phyloP scores from a whole-genome alignment of 2,329 filamentous ascomycete species.

The Sporothrix pseudoabietina region DNA sequence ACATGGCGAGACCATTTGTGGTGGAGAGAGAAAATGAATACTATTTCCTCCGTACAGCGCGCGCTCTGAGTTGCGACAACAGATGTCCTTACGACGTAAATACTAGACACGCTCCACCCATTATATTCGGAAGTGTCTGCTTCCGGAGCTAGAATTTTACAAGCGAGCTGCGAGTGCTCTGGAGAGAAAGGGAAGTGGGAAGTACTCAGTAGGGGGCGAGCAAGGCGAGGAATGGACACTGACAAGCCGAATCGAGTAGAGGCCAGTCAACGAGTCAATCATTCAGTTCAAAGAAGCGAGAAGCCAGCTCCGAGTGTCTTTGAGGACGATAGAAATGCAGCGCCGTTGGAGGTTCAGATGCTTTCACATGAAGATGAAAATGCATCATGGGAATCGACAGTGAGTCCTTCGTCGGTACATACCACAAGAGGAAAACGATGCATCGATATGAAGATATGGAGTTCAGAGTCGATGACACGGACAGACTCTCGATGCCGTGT shows the following conservation, averaged over 20 bases:
- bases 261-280: too few relatives aligned
- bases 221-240: not conserved
- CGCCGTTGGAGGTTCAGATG: not conserved
- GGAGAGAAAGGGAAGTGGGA: too few relatives aligned
- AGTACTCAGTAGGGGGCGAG: too few relatives aligned
- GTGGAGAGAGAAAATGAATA: not conserved
- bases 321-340: not conserved
- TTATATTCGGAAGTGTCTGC: constrained; percentile 19
- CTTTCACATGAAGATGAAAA: not conserved
- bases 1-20: not conserved
- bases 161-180: not conserved
- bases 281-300: too few relatives aligned
- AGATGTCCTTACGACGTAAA: not conserved
- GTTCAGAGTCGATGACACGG: not conserved
- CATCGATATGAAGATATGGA: not conserved
- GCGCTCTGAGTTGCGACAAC: too few relatives aligned
- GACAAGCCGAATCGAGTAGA: not conserved
- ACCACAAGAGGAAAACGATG: not conserved
- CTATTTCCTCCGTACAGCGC: not conserved
- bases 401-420: not conserved
- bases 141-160: constrained; percentile 13
- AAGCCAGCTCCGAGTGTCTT: too few relatives aligned
- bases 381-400: not conserved
- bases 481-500: constrained; percentile 7
- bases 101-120: not conserved